phyloP scores from a whole-genome alignment of 2,329 filamentous ascomycete species.

The Escovopsis sp. region DNA sequence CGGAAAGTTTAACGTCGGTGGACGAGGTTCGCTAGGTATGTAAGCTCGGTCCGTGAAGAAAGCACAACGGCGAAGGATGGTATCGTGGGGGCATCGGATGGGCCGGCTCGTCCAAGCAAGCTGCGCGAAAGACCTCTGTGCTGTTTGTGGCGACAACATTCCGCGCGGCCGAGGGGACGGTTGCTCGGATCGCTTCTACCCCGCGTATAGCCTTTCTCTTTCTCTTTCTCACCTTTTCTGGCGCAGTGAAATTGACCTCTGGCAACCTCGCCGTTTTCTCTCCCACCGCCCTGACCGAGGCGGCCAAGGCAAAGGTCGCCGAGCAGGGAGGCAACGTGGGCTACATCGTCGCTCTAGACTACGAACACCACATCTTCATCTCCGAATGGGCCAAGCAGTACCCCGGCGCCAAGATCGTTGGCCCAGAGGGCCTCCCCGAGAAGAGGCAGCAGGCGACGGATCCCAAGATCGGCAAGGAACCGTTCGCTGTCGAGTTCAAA shows the following conservation, averaged over 20 bases:
- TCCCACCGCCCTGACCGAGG: slow-evolving; percentile 69
- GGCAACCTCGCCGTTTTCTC: slow-evolving; percentile 82
- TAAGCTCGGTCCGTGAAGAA: background rate
- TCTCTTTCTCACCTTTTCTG: background rate
- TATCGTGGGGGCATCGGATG: too few relatives aligned
- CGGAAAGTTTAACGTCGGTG: slow-evolving; percentile 68
- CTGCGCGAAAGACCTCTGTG: background rate
- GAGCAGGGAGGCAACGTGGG: slow-evolving; percentile 54
- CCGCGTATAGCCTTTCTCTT: background rate
- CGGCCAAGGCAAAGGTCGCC: slow-evolving; percentile 49
- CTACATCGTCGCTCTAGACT: slow-evolving; percentile 78
- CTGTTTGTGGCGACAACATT: too few relatives aligned
- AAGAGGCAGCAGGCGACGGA: slow-evolving; percentile 50
- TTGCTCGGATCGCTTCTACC: too few relatives aligned
- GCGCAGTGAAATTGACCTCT: slow-evolving; percentile 57
- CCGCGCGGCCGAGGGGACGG: too few relatives aligned
- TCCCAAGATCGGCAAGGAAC: slow-evolving; percentile 31
- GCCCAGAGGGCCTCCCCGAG: slow-evolving; percentile 67
- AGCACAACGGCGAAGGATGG: too few relatives aligned
- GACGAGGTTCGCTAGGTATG: slow-evolving; percentile 70
- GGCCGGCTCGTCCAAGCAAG: too few relatives aligned
- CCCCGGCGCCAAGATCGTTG: slow-evolving; percentile 67
- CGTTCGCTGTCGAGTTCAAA: slow-evolving; percentile 55
- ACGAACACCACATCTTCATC: slow-evolving; percentile 91
- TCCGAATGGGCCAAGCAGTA: slow-evolving; percentile 70